Base-by-base conservation (phyloP, 2,329 filamentous ascomycete species). In the Dichotomopilus funicola region DNA sequence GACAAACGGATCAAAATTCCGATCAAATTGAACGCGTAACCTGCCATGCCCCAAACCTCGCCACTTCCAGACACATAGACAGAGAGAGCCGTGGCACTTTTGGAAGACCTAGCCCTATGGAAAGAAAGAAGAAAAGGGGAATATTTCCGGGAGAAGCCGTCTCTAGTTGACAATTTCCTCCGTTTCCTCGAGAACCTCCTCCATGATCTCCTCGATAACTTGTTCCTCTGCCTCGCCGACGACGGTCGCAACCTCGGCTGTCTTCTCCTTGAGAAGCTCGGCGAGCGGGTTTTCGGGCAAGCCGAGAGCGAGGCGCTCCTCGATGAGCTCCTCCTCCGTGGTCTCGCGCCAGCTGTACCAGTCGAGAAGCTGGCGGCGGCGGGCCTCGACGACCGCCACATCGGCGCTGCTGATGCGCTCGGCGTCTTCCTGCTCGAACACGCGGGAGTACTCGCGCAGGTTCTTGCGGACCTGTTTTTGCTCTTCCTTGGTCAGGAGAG, bases 381-480 rank as follows among this genome's bases (percentile, higher is more conserved):
- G 84, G 64, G 84, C 85, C 73, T 97, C 92, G 60, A 99, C 88
- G 50, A 99, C 91, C 38, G 91, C 92, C 67, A 91, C 84, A 75
- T 97, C 94, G 65, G 92, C 94, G 54, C 90, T 92, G 60, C 91
- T 92, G 68, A 91, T 91, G 69, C 92, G 91, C 70, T 95, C 91
- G 61, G 87, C 83, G 73, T 99, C 95, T 71, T 96, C 88, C 75
- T 96, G 90, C 65, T 99, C 94, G 72, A 99, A 99, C 62, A 88
- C 79, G 70, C 89, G 89, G 72, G 86, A 90, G 83, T 96, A 99
- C 74, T 97, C 94, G 64, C 92, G 89, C 54, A 99, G 85, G 75
- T 96, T 99, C 83, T 96, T 96, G 77, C 95, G 92, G 67, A 97
- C 89, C 67, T 88, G 82, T 80, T 96, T 95, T 78, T 97, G 94